Evolutionary conservation across 768 basidiomycete genomes (phyloP), one percentile per base, ranked within the genome.

Genomic region (Boletus vermiculosoides): DNA sequence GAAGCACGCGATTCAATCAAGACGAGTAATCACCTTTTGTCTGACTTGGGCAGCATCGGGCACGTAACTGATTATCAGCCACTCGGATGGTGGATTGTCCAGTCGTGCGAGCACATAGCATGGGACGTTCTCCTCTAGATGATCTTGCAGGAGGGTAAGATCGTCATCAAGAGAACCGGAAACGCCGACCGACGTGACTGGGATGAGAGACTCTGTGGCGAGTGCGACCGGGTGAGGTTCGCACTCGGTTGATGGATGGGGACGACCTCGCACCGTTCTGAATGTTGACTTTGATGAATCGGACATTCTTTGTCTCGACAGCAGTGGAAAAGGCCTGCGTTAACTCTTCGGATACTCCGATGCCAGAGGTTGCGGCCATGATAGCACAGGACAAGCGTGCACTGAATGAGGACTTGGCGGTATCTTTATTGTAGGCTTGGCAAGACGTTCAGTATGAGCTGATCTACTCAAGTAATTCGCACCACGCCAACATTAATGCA

Each of bases 241-340:
- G 52, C 52, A 56, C 50, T 28, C 22, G 42, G 50, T 52, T 50
- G 45, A 53, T 53, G 52, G 52, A 48, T 55, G 22, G 39, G 22
- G 9, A 58, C 28, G 41, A 54, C 58, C 63, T 75, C 73, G 66
- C 72, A 92, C 92, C 92, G 69, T 93, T 83, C 58, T 75, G 74
- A 66, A 94, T 92, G 46, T 80, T 78, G 59, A 93, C 78, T 70
- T 90, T 90, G 73, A 94, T 76, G 72, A 93, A 93, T 42, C 92
- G 83, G 54, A 79, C 74, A 39, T 74, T 67, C 55, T 72, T 76
- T 2, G 79, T 71, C 50, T 78, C 76, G 31, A 84, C 72, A 5
- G 86, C 84, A 34, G 78, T 66, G n/a, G 86, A 78, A 65, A 92
- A 91, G 20, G 68, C 71, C 4, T 77, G 70, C 3, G 77, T 64